These are phyloP conservation scores for Annona cherimola DNA, from an alignment of 164 flowering plant genomes.

Conservation along the genomic window DNA sequence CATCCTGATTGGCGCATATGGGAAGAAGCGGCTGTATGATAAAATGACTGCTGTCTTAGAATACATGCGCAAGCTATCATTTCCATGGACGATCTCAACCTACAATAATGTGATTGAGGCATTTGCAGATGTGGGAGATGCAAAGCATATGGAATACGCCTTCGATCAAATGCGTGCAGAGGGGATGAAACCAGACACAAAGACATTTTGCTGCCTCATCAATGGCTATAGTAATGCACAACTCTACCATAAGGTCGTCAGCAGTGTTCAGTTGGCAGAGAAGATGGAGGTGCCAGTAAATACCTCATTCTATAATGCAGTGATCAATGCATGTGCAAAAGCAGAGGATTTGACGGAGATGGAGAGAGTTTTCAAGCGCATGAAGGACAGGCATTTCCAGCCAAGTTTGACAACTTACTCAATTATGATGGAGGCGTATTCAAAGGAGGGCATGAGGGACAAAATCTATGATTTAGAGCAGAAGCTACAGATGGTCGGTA, in stretches of 20 bases:
- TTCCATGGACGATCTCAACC: slow-evolving; percentile 94
- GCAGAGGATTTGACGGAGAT: slow-evolving; percentile 91
- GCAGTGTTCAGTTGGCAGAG: slow-evolving; percentile 69
- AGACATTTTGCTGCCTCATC: slow-evolving; percentile 89
- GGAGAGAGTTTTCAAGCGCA: slow-evolving; percentile 75
- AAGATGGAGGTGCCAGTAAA: slow-evolving; percentile 74
- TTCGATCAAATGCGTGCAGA: slow-evolving; percentile 94
- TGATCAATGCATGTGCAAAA: slow-evolving; percentile 83
- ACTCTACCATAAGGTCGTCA: slow-evolving; percentile 77
- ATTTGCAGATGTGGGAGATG: slow-evolving; percentile 87
- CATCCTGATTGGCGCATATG: slow-evolving; percentile 91
- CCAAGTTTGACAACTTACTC: slow-evolving; percentile 54
- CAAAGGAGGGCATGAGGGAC: slow-evolving; percentile 78
- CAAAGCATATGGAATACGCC: slow-evolving; percentile 80
- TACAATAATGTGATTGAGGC: slow-evolving; percentile 92
- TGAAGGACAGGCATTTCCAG: slow-evolving; percentile 64
- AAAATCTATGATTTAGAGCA: slow-evolving; percentile 75
- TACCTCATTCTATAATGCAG: slow-evolving; percentile 70
- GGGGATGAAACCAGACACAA: slow-evolving; percentile 81
- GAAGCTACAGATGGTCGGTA: slow-evolving; percentile 30
- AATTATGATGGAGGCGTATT: slow-evolving; percentile 73
- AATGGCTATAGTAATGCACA: slow-evolving; percentile 86
- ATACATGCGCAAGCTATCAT: slow-evolving; percentile 85
- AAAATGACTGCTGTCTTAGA: slow-evolving; percentile 98
- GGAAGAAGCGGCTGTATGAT: slow-evolving; percentile 85